Evolutionary conservation across 1,139 yeast genomes (phyloP).

Genomic region (Pichia sp.): DNA sequence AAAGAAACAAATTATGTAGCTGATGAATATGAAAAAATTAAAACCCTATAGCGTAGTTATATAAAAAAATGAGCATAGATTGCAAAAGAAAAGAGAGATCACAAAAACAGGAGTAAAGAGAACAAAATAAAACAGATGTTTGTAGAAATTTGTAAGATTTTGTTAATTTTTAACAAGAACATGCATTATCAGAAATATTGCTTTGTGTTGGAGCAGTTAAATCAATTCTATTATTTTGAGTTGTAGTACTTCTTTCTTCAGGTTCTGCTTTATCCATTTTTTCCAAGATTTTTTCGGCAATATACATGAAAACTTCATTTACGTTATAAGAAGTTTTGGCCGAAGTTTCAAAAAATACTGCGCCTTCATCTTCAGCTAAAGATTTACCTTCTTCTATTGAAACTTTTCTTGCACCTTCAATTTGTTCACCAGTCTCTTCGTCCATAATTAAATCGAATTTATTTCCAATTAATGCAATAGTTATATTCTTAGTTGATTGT

Average conservation of each 20-base stretch:
- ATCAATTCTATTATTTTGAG: slow-evolving; percentile 31
- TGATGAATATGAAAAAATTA: background rate
- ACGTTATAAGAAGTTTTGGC: slow-evolving; percentile 93
- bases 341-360: slow-evolving; percentile 88
- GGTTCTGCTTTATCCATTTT: slow-evolving; percentile 25
- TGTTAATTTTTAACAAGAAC: slow-evolving; percentile 13
- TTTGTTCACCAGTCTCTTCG: slow-evolving; percentile 34
- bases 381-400: slow-evolving; percentile 79
- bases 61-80: background rate
- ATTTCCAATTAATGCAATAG: slow-evolving; percentile 92
- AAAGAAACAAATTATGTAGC: too few relatives aligned
- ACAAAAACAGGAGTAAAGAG: background rate
- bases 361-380: slow-evolving; percentile 77
- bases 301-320: slow-evolving; percentile 84
- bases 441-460: slow-evolving; percentile 60
- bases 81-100: background rate
- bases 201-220: slow-evolving; percentile 30
- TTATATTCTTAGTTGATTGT: slow-evolving; percentile 85
- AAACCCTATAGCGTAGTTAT: background rate
- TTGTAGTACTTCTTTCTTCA: slow-evolving; percentile 12
- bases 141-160: too few relatives aligned
- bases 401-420: slow-evolving; percentile 62
- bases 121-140: too few relatives aligned
- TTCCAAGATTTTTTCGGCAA: slow-evolving; percentile 78
- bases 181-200: slow-evolving; percentile 12